Evolutionary conservation across 2,329 filamentous ascomycete genomes (phyloP).

Genomic region (Iodosphaeria phyllophila): DNA sequence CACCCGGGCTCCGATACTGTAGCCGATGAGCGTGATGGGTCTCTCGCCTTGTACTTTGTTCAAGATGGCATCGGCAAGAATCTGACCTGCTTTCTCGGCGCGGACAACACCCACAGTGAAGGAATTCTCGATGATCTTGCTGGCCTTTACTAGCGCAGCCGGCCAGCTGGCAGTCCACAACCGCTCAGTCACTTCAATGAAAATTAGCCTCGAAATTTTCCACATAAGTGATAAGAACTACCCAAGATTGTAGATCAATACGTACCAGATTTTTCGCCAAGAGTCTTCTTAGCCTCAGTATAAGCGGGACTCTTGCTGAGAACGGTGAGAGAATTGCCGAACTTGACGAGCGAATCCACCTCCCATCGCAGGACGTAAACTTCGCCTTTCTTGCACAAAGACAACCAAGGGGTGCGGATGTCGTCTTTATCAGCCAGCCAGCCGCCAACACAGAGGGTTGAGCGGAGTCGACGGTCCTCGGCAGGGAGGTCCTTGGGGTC

Average conservation of each 20-base stretch:
- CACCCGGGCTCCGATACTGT: slow-evolving; percentile 63
- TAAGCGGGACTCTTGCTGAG: slow-evolving; percentile 71
- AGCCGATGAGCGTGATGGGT: slow-evolving; percentile 64
- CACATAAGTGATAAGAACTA: neutral
- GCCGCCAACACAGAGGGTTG: slow-evolving; percentile 70
- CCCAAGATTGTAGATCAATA: slow-evolving; percentile 1
- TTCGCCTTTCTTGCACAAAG: slow-evolving; percentile 54
- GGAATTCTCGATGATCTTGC: slow-evolving; percentile 63
- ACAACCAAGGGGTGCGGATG: slow-evolving; percentile 60
- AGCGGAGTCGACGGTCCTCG: slow-evolving; percentile 49
- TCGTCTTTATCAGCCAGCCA: slow-evolving; percentile 60
- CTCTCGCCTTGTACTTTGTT: slow-evolving; percentile 69
- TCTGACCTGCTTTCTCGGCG: slow-evolving; percentile 52
- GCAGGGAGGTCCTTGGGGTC: slow-evolving; percentile 32
- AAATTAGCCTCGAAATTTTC: too few relatives aligned
- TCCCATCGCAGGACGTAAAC: slow-evolving; percentile 77
- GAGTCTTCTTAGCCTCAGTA: slow-evolving; percentile 41
- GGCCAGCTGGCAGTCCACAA: slow-evolving; percentile 45
- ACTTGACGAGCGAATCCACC: slow-evolving; percentile 52
- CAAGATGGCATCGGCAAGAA: slow-evolving; percentile 63
- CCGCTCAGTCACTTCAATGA: slow-evolving; percentile 28
- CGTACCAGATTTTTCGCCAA: slow-evolving; percentile 24
- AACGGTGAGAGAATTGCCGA: slow-evolving; percentile 61
- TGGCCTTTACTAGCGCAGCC: slow-evolving; percentile 41
- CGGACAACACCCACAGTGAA: slow-evolving; percentile 61